A percentile compares a stretch with the other conserved stretches of the same genome.
Evolutionary conservation across 2,329 filamentous ascomycete species (phyloP).

Genomic region (Penicillium sp.): DNA sequence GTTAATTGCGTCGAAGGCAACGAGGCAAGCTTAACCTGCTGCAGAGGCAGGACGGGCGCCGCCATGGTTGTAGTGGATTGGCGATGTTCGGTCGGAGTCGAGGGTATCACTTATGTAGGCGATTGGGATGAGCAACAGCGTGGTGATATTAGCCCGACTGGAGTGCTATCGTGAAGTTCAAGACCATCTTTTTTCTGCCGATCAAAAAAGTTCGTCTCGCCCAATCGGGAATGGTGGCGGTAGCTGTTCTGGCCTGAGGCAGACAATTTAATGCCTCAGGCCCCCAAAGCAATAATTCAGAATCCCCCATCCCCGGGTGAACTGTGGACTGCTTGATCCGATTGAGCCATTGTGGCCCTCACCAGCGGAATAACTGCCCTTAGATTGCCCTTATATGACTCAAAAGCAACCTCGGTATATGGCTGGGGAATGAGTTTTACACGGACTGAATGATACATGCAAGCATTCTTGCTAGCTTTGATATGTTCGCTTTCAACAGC

Average conservation of each 20-base stretch:
- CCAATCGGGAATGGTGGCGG: constrained; percentile 26
- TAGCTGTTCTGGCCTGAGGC: constrained; percentile 20
- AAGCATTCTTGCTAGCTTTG: too few species aligned
- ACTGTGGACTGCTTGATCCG: background rate
- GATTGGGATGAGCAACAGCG: background rate
- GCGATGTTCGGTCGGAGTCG: background rate
- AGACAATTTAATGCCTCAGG: background rate
- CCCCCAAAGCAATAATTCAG: background rate
- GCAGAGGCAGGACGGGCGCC: constrained; percentile 77
- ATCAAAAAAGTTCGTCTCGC: constrained; percentile 28
- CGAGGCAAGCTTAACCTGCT: constrained; percentile 78
- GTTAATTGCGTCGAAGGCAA: constrained; percentile 76
- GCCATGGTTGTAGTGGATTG: constrained; percentile 62
- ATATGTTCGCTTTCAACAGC: too few species aligned
- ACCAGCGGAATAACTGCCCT: too few species aligned
- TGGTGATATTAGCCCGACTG: constrained; percentile 1
- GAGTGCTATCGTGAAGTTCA: constrained; percentile 16
- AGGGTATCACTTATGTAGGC: constrained; percentile 1
- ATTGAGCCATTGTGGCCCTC: too few species aligned
- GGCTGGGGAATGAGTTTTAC: too few species aligned
- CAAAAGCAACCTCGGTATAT: too few species aligned
- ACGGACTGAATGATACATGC: too few species aligned
- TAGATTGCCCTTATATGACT: too few species aligned
- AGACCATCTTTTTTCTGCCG: constrained; percentile 30
- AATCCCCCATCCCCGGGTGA: background rate